phyloP scores from a whole-genome alignment of 495 filamentous ascomycete genomes.

The Hypoxylon trugodes region DNA sequence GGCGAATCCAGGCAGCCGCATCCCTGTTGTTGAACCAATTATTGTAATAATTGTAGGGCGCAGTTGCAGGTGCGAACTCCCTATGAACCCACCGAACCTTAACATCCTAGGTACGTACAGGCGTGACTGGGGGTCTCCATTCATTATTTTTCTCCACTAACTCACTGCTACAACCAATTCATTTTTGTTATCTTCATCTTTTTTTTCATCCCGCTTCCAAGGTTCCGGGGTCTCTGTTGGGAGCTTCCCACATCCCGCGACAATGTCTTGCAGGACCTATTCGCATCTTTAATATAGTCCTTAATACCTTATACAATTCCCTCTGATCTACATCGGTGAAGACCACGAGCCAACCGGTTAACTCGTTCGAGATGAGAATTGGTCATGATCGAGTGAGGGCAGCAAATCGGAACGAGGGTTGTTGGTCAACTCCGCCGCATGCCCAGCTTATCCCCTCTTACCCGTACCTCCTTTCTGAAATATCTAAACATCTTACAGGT shows the following conservation, averaged over 20 bases:
- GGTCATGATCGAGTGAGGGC: conserved; percentile 1
- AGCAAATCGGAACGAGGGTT: conserved; percentile 18
- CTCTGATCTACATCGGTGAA: not conserved
- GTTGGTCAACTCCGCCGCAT: not conserved
- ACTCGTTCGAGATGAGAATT: conserved; percentile 4
- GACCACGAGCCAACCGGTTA: conserved; percentile 10
- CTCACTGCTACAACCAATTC: too few species aligned
- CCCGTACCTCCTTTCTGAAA: conserved; percentile 13
- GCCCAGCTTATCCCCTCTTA: conserved; percentile 28
- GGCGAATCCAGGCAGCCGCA: conserved; percentile 17
- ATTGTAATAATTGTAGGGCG: conserved; percentile 13
- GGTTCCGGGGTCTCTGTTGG: not conserved
- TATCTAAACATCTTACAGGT: conserved; percentile 15
- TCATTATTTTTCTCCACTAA: not conserved
- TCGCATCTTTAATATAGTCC: not conserved
- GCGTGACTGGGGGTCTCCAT: not conserved
- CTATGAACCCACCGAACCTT: conserved; percentile 7
- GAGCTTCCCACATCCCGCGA: not conserved
- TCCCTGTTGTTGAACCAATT: conserved; percentile 15
- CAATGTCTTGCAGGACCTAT: conserved; percentile 4
- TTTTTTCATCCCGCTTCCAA: not conserved
- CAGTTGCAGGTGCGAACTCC: conserved; percentile 11
- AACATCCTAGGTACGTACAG: conserved; percentile 8
- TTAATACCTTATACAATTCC: not conserved
- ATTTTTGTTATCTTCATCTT: too few species aligned